Percentiles rank a stretch among this genome's conserved stretches.
phyloP scores from a whole-genome alignment of 2,329 filamentous ascomycete species.

The Alternaria gansuensis region DNA sequence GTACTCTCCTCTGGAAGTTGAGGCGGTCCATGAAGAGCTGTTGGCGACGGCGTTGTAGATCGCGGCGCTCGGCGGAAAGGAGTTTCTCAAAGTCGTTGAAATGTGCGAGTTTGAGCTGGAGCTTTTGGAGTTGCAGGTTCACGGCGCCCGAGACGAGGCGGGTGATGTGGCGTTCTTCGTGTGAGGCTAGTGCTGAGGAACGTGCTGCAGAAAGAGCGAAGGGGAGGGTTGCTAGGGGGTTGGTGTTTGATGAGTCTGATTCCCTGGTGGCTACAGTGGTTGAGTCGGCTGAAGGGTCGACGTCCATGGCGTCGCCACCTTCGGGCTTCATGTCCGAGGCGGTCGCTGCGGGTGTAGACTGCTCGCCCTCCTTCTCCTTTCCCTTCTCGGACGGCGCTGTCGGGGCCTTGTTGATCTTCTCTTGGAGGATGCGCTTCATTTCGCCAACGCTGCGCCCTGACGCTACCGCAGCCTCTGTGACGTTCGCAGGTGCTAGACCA shows the following conservation, averaged over 20 bases:
- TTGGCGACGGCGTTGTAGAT: conserved; percentile 89
- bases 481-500: conserved; percentile 86
- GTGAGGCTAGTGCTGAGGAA: conserved; percentile 85
- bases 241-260: conserved; percentile 25
- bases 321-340: conserved; percentile 63
- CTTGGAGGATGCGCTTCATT: conserved; percentile 80
- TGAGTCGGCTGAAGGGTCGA: conserved; percentile 62
- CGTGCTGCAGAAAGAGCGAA: conserved; percentile 87
- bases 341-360: conserved; percentile 53
- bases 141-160: conserved; percentile 90
- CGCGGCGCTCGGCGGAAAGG: conserved; percentile 87
- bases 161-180: conserved; percentile 97
- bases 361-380: conserved; percentile 69
- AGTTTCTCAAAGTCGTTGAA: conserved; percentile 96
- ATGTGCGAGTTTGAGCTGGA: conserved; percentile 93
- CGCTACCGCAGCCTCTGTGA: conserved; percentile 78
- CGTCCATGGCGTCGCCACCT: conserved; percentile 66
- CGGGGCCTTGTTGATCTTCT: conserved; percentile 73
- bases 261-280: conserved; percentile 48
- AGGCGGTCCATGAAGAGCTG: conserved; percentile 93
- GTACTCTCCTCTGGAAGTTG: conserved; percentile 85
- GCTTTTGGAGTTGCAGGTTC: conserved; percentile 93
- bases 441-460: conserved; percentile 87
- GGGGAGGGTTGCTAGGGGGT: conserved; percentile 75
- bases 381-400: conserved; percentile 59